Conservation (phyloP, 2,329 filamentous ascomycete genomes). For the Rhinocladiella mackenziei region DNA sequence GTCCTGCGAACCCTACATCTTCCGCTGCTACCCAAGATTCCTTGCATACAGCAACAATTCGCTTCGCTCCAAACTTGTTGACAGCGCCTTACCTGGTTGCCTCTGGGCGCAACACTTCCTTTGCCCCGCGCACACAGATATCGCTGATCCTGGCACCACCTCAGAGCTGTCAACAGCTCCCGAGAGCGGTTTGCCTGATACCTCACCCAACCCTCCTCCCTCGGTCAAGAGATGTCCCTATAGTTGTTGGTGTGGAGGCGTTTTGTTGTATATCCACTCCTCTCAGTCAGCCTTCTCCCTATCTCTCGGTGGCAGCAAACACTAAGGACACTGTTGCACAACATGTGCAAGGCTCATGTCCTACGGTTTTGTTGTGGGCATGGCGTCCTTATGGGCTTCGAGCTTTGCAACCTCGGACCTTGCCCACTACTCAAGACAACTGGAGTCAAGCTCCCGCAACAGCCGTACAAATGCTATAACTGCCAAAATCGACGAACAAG, state of each 20-base stretch:
- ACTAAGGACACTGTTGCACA: background rate
- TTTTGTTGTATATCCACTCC: no score
- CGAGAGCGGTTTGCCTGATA: constrained; percentile 1
- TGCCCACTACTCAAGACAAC: constrained; percentile 28
- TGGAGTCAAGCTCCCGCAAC: constrained; percentile 27
- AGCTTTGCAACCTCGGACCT: constrained; percentile 24
- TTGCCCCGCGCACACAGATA: constrained; percentile 1
- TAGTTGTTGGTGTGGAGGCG: constrained; percentile 5
- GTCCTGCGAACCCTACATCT: constrained; percentile 5
- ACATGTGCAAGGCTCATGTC: constrained; percentile 30
- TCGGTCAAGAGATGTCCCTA: constrained; percentile 15
- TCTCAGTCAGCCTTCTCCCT: no score
- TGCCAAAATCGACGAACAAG: constrained; percentile 24
- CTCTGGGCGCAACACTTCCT: constrained; percentile 1
- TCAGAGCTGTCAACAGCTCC: background rate
- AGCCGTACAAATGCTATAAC: constrained; percentile 30
- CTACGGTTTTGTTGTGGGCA: constrained; percentile 30
- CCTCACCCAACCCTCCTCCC: no score
- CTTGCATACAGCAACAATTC: background rate
- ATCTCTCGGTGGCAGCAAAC: background rate
- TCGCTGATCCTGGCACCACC: background rate
- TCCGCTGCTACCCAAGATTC: constrained; percentile 1
- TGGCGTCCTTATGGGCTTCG: constrained; percentile 28
- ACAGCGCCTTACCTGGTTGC: constrained; percentile 6
- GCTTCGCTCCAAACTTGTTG: background rate